phyloP scores from a whole-genome alignment of 2,329 filamentous ascomycete species.

The Phyllosticta citribraziliensis region DNA sequence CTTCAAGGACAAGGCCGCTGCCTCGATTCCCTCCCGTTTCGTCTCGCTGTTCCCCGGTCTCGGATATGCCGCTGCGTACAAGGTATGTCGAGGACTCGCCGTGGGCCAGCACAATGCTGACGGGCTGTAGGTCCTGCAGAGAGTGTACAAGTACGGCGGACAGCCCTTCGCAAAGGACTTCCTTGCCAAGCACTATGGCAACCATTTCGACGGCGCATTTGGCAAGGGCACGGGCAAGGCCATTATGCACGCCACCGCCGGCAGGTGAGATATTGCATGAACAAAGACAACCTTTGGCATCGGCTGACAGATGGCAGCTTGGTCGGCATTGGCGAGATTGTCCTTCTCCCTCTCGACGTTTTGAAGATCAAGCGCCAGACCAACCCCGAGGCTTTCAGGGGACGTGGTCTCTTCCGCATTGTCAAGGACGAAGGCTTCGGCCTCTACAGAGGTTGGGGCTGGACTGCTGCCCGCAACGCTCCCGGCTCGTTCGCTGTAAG shows the following conservation, averaged over 20 bases:
- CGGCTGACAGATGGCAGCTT: constrained; percentile 43
- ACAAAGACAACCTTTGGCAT: not conserved
- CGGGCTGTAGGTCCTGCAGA: constrained; percentile 62
- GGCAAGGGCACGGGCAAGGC: constrained; percentile 97
- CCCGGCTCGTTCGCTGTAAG: constrained; percentile 91
- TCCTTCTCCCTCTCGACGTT: constrained; percentile 88
- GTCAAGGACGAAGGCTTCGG: constrained; percentile 90
- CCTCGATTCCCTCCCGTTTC: constrained; percentile 66
- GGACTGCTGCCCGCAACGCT: constrained; percentile 94
- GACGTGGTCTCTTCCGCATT: constrained; percentile 82
- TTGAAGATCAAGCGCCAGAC: constrained; percentile 99
- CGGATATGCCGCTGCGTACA: constrained; percentile 96
- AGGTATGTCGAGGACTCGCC: constrained; percentile 42
- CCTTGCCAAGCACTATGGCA: constrained; percentile 67
- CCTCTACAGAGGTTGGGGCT: constrained; percentile 90
- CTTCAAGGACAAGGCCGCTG: constrained; percentile 79
- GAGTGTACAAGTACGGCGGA: constrained; percentile 97
- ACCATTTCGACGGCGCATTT: constrained; percentile 78
- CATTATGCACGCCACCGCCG: constrained; percentile 93
- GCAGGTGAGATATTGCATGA: constrained; percentile 48
- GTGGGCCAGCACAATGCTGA: not conserved
- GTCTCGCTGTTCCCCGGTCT: constrained; percentile 93
- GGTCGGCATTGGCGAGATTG: constrained; percentile 94
- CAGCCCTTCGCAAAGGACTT: constrained; percentile 93
- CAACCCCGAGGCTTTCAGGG: constrained; percentile 95